Percentiles rank a stretch among this genome's conserved stretches.
Evolutionary conservation across 805 yeast species (phyloP).

Genomic region (Zygoascus bituminiphila): DNA sequence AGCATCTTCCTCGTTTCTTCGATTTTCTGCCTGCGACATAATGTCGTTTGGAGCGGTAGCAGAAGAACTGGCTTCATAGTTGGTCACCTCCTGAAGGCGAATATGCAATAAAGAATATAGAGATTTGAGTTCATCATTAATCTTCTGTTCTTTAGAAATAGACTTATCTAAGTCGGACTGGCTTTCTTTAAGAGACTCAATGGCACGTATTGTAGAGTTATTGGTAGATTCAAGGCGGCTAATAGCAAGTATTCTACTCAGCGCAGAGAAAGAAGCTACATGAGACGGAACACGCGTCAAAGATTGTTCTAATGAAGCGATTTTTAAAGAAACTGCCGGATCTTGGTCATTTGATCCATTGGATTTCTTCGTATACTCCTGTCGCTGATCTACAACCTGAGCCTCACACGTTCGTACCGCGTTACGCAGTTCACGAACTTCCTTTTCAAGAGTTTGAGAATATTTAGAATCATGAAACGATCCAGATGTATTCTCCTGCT

Average conservation of each 20-base stretch:
- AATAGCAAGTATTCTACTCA: conserved; percentile 6
- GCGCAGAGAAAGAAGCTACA: background rate
- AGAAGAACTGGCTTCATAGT: background rate
- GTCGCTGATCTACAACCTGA: background rate
- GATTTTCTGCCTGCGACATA: background rate
- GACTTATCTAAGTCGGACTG: background rate
- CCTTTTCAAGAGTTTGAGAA: background rate
- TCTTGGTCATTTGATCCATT: background rate
- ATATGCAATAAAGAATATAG: conserved; percentile 1
- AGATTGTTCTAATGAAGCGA: background rate
- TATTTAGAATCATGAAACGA: background rate
- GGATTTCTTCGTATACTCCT: background rate
- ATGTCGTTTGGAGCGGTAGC: background rate
- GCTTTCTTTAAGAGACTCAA: conserved; percentile 3
- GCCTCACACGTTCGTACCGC: background rate
- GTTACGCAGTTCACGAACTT: background rate
- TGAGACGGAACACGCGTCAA: conserved; percentile 1
- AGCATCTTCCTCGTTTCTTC: background rate
- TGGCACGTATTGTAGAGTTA: background rate
- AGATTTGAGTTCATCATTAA: conserved; percentile 5
- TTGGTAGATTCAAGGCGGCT: conserved; percentile 5
- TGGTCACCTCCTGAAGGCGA: conserved; percentile 1
- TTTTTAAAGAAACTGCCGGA: background rate
- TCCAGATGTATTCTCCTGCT: background rate
- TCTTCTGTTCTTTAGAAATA: background rate